phyloP scores from a whole-genome alignment of 164 flowering plant species.

The Macadamia tetraphylla region DNA sequence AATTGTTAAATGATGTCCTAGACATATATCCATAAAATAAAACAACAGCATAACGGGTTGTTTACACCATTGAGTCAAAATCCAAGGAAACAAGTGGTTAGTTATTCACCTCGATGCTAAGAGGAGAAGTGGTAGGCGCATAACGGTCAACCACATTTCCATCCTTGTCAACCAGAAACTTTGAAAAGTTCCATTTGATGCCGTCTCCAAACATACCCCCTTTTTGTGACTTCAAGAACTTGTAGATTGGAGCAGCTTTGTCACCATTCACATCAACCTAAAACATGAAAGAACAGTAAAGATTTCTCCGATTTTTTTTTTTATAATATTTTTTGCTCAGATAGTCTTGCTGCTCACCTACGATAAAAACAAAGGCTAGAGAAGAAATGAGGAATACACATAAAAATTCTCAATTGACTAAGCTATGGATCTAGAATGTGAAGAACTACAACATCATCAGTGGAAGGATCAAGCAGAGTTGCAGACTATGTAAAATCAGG shows the following conservation, averaged over 20 bases:
- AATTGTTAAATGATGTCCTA: too few species aligned
- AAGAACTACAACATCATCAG: too few species aligned
- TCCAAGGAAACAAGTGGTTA: background rate
- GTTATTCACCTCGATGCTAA: conserved; percentile 50
- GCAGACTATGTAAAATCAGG: too few species aligned
- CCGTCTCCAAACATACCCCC: conserved; percentile 45
- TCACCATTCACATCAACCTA: conserved; percentile 72
- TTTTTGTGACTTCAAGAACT: conserved; percentile 57
- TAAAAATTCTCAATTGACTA: background rate
- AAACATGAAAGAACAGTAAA: background rate
- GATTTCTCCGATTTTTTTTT: background rate
- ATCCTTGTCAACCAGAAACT: conserved; percentile 54
- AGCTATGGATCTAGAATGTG: too few species aligned
- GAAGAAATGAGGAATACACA: background rate
- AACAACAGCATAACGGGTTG: background rate
- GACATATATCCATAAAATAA: background rate
- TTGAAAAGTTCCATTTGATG: conserved; percentile 75
- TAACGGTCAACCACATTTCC: conserved; percentile 58
- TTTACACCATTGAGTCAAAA: background rate
- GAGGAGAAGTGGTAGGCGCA: conserved; percentile 61
- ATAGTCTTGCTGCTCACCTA: background rate
- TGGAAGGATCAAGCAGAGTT: too few species aligned
- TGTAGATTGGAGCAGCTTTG: conserved; percentile 57
- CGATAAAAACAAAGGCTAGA: background rate
- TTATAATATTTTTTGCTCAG: too few species aligned